A percentile compares a stretch with the other conserved stretches of the same genome.
These are phyloP conservation scores for Fusarium tupiense DNA, from an alignment of 2,329 filamentous ascomycete genomes.

Conservation along the genomic window DNA sequence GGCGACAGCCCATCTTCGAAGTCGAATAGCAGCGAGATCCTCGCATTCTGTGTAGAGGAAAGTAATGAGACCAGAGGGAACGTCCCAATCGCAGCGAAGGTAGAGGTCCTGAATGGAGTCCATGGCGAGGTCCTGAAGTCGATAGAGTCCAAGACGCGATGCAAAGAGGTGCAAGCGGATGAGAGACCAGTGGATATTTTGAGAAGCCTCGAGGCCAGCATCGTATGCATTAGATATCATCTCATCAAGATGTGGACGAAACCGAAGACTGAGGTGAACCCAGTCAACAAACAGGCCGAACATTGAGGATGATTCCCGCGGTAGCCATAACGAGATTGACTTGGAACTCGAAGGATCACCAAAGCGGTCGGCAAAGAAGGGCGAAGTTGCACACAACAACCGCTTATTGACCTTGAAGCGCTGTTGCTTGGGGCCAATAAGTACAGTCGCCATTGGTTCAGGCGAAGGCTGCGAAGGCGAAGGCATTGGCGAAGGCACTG, in stretches of 20 bases:
- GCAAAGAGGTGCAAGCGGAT: constrained; percentile 68
- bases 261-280: constrained; percentile 58
- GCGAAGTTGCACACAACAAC: constrained; percentile 57
- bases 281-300: constrained; percentile 64
- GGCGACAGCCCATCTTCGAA: constrained; percentile 68
- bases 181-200: constrained; percentile 64
- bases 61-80: constrained; percentile 60
- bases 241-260: constrained; percentile 56
- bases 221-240: constrained; percentile 48
- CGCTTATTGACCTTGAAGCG: constrained; percentile 56
- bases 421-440: constrained; percentile 54
- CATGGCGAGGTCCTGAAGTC: constrained; percentile 66
- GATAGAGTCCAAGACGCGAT: constrained; percentile 58
- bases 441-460: constrained; percentile 48
- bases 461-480: constrained; percentile 36
- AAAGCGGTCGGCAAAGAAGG: constrained; percentile 60
- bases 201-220: constrained; percentile 43
- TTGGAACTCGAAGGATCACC: constrained; percentile 46
- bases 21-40: constrained; percentile 57
- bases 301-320: constrained; percentile 60
- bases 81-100: constrained; percentile 67
- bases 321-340: constrained; percentile 52
- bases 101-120: constrained; percentile 69
- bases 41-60: constrained; percentile 66
- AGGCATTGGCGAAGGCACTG: constrained; percentile 31